A percentile compares a stretch with the other conserved stretches of the same genome.
These are phyloP conservation scores for Lichtheimia hyalospora DNA, from an alignment of 371 early-diverging fungal genomes.

Conservation along the genomic window DNA sequence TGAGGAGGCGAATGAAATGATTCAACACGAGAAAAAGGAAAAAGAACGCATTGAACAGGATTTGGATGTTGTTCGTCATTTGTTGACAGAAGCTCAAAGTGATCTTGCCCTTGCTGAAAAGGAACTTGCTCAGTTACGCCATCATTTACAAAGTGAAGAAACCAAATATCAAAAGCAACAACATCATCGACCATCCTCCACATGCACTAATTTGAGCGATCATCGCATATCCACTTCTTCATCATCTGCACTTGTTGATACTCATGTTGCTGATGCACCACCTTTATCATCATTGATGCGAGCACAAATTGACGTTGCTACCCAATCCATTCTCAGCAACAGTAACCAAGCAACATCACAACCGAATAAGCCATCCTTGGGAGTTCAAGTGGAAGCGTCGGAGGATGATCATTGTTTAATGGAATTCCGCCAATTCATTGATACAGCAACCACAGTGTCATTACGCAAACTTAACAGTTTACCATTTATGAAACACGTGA, in stretches of 20 bases:
- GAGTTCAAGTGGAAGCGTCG: slow-evolving; percentile 11
- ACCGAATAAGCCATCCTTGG: background rate
- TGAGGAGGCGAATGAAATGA: slow-evolving; percentile 88
- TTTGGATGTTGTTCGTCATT: slow-evolving; percentile 55
- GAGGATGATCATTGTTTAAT: slow-evolving; percentile 20
- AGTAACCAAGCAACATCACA: background rate
- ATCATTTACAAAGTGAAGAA: background rate
- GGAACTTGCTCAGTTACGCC: slow-evolving; percentile 22
- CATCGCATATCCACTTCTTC: no score
- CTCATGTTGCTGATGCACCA: background rate
- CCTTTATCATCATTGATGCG: slow-evolving; percentile 6
- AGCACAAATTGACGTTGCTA: slow-evolving; percentile 19
- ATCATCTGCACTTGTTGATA: no score
- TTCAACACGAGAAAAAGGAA: slow-evolving; percentile 70
- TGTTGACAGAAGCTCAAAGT: slow-evolving; percentile 40
- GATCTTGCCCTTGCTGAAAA: slow-evolving; percentile 20
- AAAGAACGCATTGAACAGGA: slow-evolving; percentile 45
- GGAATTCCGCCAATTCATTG: slow-evolving; percentile 21
- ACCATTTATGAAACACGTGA: slow-evolving; percentile 69
- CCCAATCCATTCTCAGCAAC: background rate
- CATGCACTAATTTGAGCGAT: background rate
- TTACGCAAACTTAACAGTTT: slow-evolving; percentile 69
- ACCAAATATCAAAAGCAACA: no score
- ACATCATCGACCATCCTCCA: slow-evolving; percentile 1
- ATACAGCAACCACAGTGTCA: slow-evolving; percentile 31